Evolutionary conservation across 768 basidiomycete species (phyloP).

Genomic region (Paxillus ammoniavirescens): DNA sequence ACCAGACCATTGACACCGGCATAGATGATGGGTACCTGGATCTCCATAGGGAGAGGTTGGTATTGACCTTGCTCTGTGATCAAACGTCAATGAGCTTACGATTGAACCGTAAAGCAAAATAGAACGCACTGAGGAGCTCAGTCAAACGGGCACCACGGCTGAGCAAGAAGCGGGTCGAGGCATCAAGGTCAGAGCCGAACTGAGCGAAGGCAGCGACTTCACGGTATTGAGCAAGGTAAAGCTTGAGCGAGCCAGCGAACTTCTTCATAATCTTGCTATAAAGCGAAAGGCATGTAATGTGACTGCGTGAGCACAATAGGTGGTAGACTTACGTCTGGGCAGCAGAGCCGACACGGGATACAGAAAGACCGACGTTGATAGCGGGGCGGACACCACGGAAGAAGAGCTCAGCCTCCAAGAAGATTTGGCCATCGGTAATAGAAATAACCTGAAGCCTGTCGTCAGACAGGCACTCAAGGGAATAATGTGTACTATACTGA

Average conservation of each 20-base stretch:
- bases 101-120: background rate
- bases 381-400: slow-evolving; percentile 99
- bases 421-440: slow-evolving; percentile 99
- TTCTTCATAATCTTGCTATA: slow-evolving; percentile 98
- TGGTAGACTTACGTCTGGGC: slow-evolving; percentile 86
- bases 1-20: slow-evolving; percentile 99
- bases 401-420: slow-evolving; percentile 99
- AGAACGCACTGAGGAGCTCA: slow-evolving; percentile 80
- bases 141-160: slow-evolving; percentile 98
- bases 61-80: slow-evolving; percentile 94
- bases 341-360: slow-evolving; percentile 99
- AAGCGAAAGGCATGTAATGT: background rate
- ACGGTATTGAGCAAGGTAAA: slow-evolving; percentile 99
- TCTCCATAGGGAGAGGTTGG: slow-evolving; percentile 89
- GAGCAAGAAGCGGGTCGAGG: slow-evolving; percentile 97
- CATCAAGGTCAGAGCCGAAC: slow-evolving; percentile 99
- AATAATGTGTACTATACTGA: slow-evolving; percentile 32
- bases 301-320: background rate
- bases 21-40: slow-evolving; percentile 98
- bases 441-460: slow-evolving; percentile 79
- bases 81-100: slow-evolving; percentile 17
- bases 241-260: slow-evolving; percentile 98
- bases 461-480: background rate
- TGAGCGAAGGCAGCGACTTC: slow-evolving; percentile 99
- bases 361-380: slow-evolving; percentile 99